Evolutionary conservation across 2,329 filamentous ascomycete genomes (phyloP).

Genomic region (Didymella keratinophila): DNA sequence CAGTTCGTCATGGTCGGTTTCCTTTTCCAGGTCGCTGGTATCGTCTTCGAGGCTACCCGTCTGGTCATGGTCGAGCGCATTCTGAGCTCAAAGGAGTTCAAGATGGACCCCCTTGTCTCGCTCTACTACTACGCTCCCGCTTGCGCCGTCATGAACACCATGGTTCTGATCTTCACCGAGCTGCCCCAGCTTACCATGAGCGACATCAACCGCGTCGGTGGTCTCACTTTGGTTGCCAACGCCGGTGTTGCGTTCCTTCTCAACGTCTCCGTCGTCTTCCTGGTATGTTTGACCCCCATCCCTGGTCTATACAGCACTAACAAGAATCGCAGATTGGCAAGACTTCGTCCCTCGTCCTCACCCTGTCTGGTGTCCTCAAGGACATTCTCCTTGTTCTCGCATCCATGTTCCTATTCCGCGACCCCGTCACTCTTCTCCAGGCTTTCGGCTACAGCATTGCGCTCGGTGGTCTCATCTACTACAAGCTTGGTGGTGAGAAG

Average conservation of each 20-base stretch:
- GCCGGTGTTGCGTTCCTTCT: slow-evolving; percentile 80
- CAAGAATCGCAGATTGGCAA: slow-evolving; percentile 73
- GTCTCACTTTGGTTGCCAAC: slow-evolving; percentile 76
- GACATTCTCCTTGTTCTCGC: slow-evolving; percentile 82
- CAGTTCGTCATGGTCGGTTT: slow-evolving; percentile 85
- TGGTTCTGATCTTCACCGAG: slow-evolving; percentile 77
- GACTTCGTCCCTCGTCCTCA: slow-evolving; percentile 85
- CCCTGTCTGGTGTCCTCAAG: slow-evolving; percentile 86
- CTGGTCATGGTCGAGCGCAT: slow-evolving; percentile 85
- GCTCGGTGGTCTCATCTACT: slow-evolving; percentile 80
- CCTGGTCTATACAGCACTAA: slow-evolving; percentile 22
- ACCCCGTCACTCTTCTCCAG: slow-evolving; percentile 76
- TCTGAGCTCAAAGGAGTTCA: slow-evolving; percentile 82
- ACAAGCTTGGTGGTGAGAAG: slow-evolving; percentile 84
- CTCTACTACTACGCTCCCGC: slow-evolving; percentile 90
- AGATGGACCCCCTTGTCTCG: slow-evolving; percentile 90
- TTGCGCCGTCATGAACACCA: slow-evolving; percentile 81
- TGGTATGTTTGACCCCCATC: slow-evolving; percentile 64
- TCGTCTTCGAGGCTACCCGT: slow-evolving; percentile 82
- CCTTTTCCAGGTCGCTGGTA: slow-evolving; percentile 78
- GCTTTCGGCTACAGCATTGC: slow-evolving; percentile 86
- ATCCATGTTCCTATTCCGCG: slow-evolving; percentile 83
- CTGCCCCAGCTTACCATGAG: slow-evolving; percentile 72
- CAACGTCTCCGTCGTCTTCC: slow-evolving; percentile 85
- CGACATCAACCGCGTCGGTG: slow-evolving; percentile 76